Evolutionary conservation across 352 stramenopile genomes (phyloP).

Genomic region (Pythium guiyangense): DNA sequence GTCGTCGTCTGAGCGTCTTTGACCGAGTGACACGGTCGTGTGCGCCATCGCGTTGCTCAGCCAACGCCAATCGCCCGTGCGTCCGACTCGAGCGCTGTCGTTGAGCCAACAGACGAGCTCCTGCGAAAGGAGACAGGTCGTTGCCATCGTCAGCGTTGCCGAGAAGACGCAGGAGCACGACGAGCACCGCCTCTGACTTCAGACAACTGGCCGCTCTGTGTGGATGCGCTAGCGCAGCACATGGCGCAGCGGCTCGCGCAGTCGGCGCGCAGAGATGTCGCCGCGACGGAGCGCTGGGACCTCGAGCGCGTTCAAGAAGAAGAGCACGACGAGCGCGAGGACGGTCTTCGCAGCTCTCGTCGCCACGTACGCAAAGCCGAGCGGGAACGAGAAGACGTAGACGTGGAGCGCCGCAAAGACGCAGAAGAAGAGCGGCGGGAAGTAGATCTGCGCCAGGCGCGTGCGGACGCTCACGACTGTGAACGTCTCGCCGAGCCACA

Average conservation of each 20-base stretch:
- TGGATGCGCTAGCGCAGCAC: too few relatives aligned
- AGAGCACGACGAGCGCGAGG: slow-evolving; percentile 52
- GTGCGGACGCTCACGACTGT: slow-evolving; percentile 84
- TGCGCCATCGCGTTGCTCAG: too few relatives aligned
- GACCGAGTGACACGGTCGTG: too few relatives aligned
- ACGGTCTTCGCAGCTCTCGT: slow-evolving; percentile 36
- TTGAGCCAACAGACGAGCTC: too few relatives aligned
- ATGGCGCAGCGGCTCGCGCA: slow-evolving; percentile 8
- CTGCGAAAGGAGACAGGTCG: too few relatives aligned
- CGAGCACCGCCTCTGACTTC: too few relatives aligned
- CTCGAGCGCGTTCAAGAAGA: slow-evolving; percentile 73
- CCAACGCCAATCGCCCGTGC: too few relatives aligned
- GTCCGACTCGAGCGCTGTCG: too few relatives aligned
- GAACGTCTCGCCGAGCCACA: slow-evolving; percentile 90
- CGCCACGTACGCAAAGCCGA: slow-evolving; percentile 91
- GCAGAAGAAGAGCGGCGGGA: slow-evolving; percentile 90
- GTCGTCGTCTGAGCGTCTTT: too few relatives aligned
- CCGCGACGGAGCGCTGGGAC: slow-evolving; percentile 48
- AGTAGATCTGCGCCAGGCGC: slow-evolving; percentile 69
- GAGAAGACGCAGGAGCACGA: too few relatives aligned
- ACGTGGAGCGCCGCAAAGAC: slow-evolving; percentile 94
- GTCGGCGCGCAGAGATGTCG: slow-evolving; percentile 25
- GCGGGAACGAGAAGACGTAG: slow-evolving; percentile 93
- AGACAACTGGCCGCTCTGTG: too few relatives aligned
- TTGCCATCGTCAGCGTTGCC: too few relatives aligned